These are phyloP conservation scores for Suillus americanus DNA, from an alignment of 768 basidiomycete species.

Conservation along the genomic window DNA sequence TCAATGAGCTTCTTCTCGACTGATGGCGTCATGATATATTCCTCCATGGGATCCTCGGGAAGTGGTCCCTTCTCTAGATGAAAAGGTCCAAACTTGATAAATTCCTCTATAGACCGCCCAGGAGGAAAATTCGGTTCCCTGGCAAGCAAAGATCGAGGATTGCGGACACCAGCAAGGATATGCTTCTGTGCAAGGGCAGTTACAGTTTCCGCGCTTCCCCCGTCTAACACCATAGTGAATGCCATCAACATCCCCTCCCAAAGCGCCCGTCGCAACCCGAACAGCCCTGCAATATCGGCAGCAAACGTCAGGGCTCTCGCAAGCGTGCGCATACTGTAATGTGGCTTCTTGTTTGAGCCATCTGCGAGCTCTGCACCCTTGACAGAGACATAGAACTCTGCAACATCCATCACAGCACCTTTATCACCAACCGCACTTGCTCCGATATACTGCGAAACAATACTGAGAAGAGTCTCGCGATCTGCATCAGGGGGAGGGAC, in stretches of 20 bases:
- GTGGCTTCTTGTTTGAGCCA: conserved; percentile 88
- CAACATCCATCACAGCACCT: conserved; percentile 84
- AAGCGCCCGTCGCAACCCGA: conserved; percentile 80
- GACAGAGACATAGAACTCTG: conserved; percentile 84
- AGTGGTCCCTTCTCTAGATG: conserved; percentile 81
- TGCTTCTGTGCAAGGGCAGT: conserved; percentile 70
- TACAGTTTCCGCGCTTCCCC: conserved; percentile 64
- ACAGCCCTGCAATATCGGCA: conserved; percentile 72
- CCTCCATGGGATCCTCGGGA: conserved; percentile 60
- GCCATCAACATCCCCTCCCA: conserved; percentile 99
- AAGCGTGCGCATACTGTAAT: conserved; percentile 97
- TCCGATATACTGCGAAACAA: conserved; percentile 89
- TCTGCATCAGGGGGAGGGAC: conserved; percentile 94
- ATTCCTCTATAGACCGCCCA: conserved; percentile 48
- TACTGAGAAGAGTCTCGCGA: conserved; percentile 82
- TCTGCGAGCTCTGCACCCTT: conserved; percentile 86
- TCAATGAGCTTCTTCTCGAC: conserved; percentile 93
- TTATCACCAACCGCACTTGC: conserved; percentile 81
- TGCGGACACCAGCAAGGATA: conserved; percentile 76
- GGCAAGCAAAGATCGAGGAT: conserved; percentile 70
- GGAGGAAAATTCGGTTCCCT: conserved; percentile 63
- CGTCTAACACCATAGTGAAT: conserved; percentile 93
- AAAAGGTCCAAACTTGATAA: conserved; percentile 88
- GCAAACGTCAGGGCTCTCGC: conserved; percentile 89
- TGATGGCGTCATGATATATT: conserved; percentile 94